A percentile compares a stretch with the other conserved stretches of the same genome.
Evolutionary conservation across 345 rosid genomes (phyloP).

Genomic region (Pugionium cornutum): DNA sequence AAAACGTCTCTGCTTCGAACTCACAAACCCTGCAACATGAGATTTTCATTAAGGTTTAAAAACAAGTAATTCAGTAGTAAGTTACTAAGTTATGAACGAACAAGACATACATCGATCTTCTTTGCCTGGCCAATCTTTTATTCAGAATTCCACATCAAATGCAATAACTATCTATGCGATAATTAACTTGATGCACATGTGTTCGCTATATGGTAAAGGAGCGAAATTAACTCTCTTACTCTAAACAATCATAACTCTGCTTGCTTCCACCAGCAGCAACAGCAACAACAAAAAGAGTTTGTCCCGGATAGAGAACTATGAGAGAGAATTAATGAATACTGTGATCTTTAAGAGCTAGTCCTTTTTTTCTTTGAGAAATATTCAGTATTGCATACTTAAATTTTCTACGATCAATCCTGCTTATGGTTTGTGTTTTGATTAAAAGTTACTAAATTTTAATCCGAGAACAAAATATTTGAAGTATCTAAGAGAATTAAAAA

Average conservation of each 20-base stretch:
- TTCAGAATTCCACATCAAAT: neutral
- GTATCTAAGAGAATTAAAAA: neutral
- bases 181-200: neutral
- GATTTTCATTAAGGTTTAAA: conserved; percentile 3
- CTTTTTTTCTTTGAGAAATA: neutral
- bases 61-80: neutral
- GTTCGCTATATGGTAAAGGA: neutral
- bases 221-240: neutral
- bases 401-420: neutral
- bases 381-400: neutral
- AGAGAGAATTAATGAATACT: no score
- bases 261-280: neutral
- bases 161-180: neutral
- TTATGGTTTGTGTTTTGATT: neutral
- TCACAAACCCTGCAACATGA: conserved; percentile 55
- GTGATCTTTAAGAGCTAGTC: neutral
- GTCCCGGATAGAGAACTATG: no score
- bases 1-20: conserved; percentile 73
- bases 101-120: conserved; percentile 5
- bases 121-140: neutral
- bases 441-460: neutral
- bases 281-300: no score
- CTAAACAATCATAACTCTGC: neutral
- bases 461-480: neutral
- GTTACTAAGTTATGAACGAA: neutral